A percentile compares a stretch with the other conserved stretches of the same genome.
Evolutionary conservation across 208 protist genomes (phyloP).

Genomic region (Trypanosoma rangeli): DNA sequence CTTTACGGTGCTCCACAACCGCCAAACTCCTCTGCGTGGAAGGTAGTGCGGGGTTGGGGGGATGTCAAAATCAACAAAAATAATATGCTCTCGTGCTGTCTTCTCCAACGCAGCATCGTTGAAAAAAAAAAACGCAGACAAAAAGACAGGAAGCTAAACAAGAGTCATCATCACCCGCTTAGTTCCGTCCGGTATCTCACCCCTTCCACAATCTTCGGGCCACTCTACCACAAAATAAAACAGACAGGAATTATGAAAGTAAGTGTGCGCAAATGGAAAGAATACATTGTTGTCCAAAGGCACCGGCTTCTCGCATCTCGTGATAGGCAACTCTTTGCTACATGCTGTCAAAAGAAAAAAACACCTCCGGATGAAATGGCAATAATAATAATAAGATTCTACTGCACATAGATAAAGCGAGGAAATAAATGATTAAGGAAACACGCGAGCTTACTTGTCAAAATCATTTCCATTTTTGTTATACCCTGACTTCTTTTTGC

Average conservation of each 20-base stretch:
- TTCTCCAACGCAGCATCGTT: not conserved
- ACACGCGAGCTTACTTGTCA: not conserved
- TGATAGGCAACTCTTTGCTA: too few relatives aligned
- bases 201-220: too few relatives aligned
- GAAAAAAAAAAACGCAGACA: conserved; percentile 1
- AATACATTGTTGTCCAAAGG: not conserved
- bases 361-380: not conserved
- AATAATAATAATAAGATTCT: not conserved
- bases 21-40: not conserved
- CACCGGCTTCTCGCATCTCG: not conserved
- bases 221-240: too few relatives aligned
- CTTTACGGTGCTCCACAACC: not conserved
- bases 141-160: conserved; percentile 18
- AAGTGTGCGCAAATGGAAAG: conserved; percentile 3
- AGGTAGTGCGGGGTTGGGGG: not conserved
- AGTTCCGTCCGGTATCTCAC: too few relatives aligned
- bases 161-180: not conserved
- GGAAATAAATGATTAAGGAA: not conserved
- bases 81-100: not conserved
- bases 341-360: conserved; percentile 14
- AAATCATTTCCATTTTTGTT: not conserved
- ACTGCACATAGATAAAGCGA: not conserved
- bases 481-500: not conserved
- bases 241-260: too few relatives aligned
- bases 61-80: not conserved